Evolutionary conservation across 2,329 filamentous ascomycete genomes (phyloP).

Genomic region (Talaromyces sp.): DNA sequence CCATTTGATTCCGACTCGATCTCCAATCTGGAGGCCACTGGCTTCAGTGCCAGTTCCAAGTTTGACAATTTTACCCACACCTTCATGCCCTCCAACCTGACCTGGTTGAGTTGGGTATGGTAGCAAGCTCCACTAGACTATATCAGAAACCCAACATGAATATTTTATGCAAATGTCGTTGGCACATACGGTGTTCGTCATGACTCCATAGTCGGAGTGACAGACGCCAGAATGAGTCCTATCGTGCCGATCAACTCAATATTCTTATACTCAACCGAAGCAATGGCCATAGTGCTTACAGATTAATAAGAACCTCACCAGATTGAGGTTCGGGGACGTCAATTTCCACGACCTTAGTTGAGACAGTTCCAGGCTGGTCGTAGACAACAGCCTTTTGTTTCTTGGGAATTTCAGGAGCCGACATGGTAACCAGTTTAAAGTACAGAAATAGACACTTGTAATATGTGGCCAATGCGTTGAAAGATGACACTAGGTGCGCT

Average conservation of each 20-base stretch:
- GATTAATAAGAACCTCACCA: slow-evolving; percentile 64
- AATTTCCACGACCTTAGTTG: slow-evolving; percentile 64
- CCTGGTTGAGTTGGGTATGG: slow-evolving; percentile 61
- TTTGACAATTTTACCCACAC: slow-evolving; percentile 66
- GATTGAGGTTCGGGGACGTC: slow-evolving; percentile 66
- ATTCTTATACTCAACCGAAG: neutral
- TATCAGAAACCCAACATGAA: slow-evolving; percentile 10
- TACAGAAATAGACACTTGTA: neutral
- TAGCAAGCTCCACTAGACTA: slow-evolving; percentile 56
- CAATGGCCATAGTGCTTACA: slow-evolving; percentile 51
- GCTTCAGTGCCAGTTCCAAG: slow-evolving; percentile 63
- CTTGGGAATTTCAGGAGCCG: slow-evolving; percentile 52
- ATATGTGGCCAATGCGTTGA: no score
- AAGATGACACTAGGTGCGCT: no score
- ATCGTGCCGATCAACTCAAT: slow-evolving; percentile 3
- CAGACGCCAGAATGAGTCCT: slow-evolving; percentile 67
- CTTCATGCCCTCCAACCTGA: slow-evolving; percentile 71
- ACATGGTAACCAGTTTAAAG: slow-evolving; percentile 28
- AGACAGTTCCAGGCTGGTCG: slow-evolving; percentile 66
- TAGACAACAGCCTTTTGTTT: slow-evolving; percentile 67
- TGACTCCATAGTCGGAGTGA: slow-evolving; percentile 64
- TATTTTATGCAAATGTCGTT: neutral
- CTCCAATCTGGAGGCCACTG: slow-evolving; percentile 63
- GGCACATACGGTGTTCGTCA: slow-evolving; percentile 46
- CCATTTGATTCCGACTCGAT: slow-evolving; percentile 73